phyloP scores from a whole-genome alignment of 768 basidiomycete species.

The Russula dissimulans region DNA sequence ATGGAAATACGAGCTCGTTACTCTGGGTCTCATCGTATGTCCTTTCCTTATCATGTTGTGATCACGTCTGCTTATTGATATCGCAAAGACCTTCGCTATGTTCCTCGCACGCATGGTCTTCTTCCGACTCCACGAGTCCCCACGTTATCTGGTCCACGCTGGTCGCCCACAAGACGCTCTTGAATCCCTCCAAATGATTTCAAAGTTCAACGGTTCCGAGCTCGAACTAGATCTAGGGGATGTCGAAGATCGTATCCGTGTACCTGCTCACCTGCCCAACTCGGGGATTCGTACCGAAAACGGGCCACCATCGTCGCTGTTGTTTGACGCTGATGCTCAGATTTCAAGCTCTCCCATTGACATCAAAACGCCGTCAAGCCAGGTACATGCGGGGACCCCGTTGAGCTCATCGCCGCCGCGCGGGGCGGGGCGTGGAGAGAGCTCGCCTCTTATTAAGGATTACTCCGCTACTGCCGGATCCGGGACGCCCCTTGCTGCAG shows the following conservation, averaged over 20 bases:
- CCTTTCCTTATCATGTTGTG: neutral
- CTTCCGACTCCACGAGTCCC: constrained; percentile 91
- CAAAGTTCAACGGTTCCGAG: constrained; percentile 73
- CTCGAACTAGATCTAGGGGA: constrained; percentile 62
- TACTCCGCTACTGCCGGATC: constrained; percentile 19
- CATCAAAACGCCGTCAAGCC: neutral
- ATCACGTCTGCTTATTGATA: neutral
- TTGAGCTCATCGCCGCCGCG: constrained; percentile 1
- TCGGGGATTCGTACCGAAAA: neutral
- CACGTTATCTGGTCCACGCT: constrained; percentile 84
- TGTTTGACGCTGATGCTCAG: constrained; percentile 7
- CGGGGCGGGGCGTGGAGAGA: neutral
- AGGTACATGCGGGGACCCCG: neutral
- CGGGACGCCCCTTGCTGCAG: constrained; percentile 19
- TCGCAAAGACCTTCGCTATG: constrained; percentile 70
- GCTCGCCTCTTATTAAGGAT: constrained; percentile 14
- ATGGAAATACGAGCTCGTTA: constrained; percentile 79
- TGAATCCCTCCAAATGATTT: constrained; percentile 74
- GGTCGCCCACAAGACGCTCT: constrained; percentile 80
- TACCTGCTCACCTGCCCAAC: neutral
- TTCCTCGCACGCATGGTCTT: constrained; percentile 80
- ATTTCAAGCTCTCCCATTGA: neutral
- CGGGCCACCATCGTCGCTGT: neutral
- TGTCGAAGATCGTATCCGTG: constrained; percentile 41
- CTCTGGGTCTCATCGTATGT: constrained; percentile 77